Percentiles rank a stretch among this genome's conserved stretches.
Evolutionary conservation across 78 protist species (phyloP).

Genomic region (Tieghemostelium lacteum): DNA sequence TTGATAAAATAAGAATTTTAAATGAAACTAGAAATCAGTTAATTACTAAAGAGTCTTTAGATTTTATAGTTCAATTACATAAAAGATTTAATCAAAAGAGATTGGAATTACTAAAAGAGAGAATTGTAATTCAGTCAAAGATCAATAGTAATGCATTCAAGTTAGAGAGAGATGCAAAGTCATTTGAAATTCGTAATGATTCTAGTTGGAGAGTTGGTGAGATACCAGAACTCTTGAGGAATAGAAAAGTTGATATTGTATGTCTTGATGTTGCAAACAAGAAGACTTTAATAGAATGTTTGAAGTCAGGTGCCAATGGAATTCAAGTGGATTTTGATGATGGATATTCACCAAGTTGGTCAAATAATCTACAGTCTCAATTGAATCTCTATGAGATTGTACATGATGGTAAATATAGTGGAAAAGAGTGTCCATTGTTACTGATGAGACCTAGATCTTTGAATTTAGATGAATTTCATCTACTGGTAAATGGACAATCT

Average conservation of each 20-base stretch:
- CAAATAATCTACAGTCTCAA: conserved; percentile 53
- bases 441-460: conserved; percentile 81
- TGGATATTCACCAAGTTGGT: conserved; percentile 76
- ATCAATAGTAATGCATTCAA: background rate
- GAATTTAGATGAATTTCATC: conserved; percentile 78
- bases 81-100: conserved; percentile 26
- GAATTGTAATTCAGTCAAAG: background rate
- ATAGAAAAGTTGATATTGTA: conserved; percentile 60
- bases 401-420: background rate
- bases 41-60: background rate
- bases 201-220: conserved; percentile 10
- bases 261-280: conserved; percentile 42
- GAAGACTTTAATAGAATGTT: background rate
- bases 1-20: too few species aligned
- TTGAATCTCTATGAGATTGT: conserved; percentile 39
- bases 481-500: conserved; percentile 72
- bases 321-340: conserved; percentile 74
- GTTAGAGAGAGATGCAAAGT: background rate
- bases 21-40: too few species aligned
- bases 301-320: conserved; percentile 49
- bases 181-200: conserved; percentile 3
- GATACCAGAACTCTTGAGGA: conserved; percentile 6
- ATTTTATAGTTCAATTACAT: conserved; percentile 22
- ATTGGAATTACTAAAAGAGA: conserved; percentile 1
- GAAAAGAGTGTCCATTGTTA: conserved; percentile 48